Percentiles rank a stretch among this genome's conserved stretches.
phyloP scores from a whole-genome alignment of 148 eudicot genomes.

The Pharnaceum exiguum region DNA sequence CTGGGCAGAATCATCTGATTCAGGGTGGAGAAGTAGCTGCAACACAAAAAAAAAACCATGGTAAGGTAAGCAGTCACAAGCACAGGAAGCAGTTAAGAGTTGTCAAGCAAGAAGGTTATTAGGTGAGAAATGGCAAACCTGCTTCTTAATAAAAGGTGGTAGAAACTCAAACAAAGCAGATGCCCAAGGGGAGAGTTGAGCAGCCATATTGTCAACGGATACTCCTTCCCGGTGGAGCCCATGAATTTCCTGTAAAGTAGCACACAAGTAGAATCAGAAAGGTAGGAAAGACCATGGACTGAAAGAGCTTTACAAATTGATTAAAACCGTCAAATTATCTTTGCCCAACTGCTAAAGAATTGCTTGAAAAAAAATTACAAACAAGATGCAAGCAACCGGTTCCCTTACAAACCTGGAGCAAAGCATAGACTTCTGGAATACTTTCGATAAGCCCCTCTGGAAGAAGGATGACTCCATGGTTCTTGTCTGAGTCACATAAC shows the following conservation, averaged over 20 bases:
- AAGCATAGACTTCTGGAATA: slow-evolving; percentile 96
- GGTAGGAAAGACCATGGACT: background rate
- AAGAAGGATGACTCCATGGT: slow-evolving; percentile 89
- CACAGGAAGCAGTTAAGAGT: background rate
- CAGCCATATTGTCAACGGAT: slow-evolving; percentile 64
- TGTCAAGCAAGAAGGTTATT: background rate
- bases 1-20: slow-evolving; percentile 98
- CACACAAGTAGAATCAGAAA: background rate
- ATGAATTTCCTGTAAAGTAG: slow-evolving; percentile 75
- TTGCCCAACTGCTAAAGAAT: too few species aligned
- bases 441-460: slow-evolving; percentile 99
- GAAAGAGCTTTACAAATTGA: background rate
- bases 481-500: slow-evolving; percentile 53
- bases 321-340: too few species aligned
- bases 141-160: slow-evolving; percentile 80
- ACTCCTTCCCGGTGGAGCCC: slow-evolving; percentile 74
- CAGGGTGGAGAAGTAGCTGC: slow-evolving; percentile 93
- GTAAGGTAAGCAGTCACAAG: background rate
- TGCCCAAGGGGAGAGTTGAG: slow-evolving; percentile 97
- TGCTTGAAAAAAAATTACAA: background rate
- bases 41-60: slow-evolving; percentile 14
- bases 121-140: slow-evolving; percentile 49
- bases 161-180: slow-evolving; percentile 91
- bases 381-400: background rate
- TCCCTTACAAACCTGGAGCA: slow-evolving; percentile 57